Conservation (phyloP, 2,329 filamentous ascomycete genomes). For the Amauroascus verrucosus region DNA sequence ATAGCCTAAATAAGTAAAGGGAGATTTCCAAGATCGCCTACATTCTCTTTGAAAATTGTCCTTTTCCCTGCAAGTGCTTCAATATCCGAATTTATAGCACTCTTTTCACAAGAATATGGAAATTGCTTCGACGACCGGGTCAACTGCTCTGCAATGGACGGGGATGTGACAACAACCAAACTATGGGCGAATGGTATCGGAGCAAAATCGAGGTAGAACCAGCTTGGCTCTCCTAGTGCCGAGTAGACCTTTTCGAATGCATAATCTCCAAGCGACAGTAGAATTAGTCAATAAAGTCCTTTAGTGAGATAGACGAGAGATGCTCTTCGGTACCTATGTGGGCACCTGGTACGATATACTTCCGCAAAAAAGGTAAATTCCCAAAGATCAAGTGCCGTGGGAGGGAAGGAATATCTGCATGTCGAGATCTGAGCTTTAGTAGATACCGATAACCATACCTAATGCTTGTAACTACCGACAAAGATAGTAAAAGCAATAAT, state of each 20-base stretch:
- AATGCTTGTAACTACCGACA: not conserved
- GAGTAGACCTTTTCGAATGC: not conserved
- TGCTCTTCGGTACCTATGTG: not conserved
- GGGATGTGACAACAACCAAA: not conserved
- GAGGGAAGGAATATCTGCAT: not conserved
- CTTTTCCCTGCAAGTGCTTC: not conserved
- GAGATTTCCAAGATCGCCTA: not conserved
- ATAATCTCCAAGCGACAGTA: not conserved
- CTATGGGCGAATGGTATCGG: not conserved
- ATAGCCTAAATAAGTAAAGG: no score
- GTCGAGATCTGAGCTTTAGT: not conserved
- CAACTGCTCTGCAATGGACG: constrained; percentile 1
- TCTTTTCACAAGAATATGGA: not conserved
- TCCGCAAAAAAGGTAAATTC: not conserved
- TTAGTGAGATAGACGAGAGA: no score
- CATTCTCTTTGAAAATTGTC: not conserved
- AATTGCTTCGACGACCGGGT: not conserved
- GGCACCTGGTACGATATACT: not conserved
- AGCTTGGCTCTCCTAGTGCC: not conserved
- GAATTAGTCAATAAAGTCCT: not conserved
- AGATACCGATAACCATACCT: not conserved
- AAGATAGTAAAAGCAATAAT: not conserved
- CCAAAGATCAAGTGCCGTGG: not conserved
- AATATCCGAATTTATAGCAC: not conserved
- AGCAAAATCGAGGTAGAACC: constrained; percentile 1